Conservation (phyloP, 305 asterid species). For the Fraxinus baroniana region DNA sequence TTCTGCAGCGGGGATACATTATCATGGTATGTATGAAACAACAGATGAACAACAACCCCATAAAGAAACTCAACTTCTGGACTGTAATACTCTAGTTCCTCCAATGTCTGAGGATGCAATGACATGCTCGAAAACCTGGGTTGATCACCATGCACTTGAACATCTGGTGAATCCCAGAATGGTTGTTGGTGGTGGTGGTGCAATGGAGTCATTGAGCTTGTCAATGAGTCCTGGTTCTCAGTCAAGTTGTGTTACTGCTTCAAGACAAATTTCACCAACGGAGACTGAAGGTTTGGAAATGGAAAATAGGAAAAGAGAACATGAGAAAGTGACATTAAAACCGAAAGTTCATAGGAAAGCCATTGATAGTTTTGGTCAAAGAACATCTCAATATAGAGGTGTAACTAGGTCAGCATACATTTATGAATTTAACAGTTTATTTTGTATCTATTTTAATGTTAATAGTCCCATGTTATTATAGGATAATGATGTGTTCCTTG, state of each 20-base stretch:
- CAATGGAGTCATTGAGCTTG: conserved; percentile 44
- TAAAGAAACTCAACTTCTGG: conserved; percentile 12
- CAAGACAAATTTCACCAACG: conserved; percentile 46
- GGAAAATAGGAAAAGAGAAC: conserved; percentile 59
- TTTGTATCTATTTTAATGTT: background rate
- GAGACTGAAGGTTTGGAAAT: conserved; percentile 21
- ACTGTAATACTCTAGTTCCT: background rate
- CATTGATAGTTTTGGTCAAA: conserved; percentile 84
- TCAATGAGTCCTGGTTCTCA: conserved; percentile 85
- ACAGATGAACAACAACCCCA: conserved; percentile 8
- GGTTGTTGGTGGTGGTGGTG: conserved; percentile 28
- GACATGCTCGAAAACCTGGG: conserved; percentile 50
- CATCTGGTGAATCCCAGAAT: conserved; percentile 26
- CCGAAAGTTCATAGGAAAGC: conserved; percentile 82
- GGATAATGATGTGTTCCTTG: background rate
- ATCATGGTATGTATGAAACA: conserved; percentile 35
- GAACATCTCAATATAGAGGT: conserved; percentile 95
- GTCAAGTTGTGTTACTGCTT: conserved; percentile 66
- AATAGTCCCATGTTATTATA: background rate
- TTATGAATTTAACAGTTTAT: background rate
- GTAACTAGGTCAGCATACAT: conserved; percentile 61
- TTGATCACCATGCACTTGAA: conserved; percentile 9
- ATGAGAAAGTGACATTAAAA: conserved; percentile 46
- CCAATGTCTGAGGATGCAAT: conserved; percentile 38
- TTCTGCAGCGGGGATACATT: conserved; percentile 18